Conservation (phyloP, 1,139 yeast species). For the Pichia sp. region DNA sequence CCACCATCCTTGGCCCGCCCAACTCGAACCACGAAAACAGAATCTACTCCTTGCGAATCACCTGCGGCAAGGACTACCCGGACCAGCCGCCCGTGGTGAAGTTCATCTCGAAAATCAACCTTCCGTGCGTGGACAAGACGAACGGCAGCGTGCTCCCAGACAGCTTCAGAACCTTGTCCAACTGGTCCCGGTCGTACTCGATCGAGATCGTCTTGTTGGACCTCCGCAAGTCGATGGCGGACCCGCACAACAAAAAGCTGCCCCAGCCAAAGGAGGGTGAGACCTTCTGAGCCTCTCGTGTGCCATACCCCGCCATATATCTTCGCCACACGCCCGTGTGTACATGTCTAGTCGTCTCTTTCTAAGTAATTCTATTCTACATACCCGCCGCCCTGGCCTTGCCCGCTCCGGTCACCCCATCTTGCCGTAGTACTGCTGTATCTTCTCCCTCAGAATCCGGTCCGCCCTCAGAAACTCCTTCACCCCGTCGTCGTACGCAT, state of each 20-base stretch:
- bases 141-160: conserved; percentile 62
- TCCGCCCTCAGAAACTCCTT: conserved; percentile 31
- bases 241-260: conserved; percentile 74
- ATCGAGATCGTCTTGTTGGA: conserved; percentile 91
- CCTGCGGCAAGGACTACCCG: conserved; percentile 84
- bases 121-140: conserved; percentile 75
- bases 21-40: conserved; percentile 91
- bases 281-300: conserved; percentile 35
- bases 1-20: conserved; percentile 95
- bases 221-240: conserved; percentile 84
- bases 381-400: too few species aligned
- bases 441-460: conserved; percentile 25
- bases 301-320: too few species aligned
- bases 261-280: conserved; percentile 90
- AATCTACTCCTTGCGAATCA: conserved; percentile 76
- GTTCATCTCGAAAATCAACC: conserved; percentile 77
- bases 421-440: conserved; percentile 28
- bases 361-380: neutral
- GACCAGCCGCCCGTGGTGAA: conserved; percentile 79
- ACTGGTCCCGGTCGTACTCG: conserved; percentile 85
- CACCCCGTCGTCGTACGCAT: conserved; percentile 13
- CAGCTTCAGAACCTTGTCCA: conserved; percentile 64
- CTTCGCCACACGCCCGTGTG: neutral
- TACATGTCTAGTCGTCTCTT: neutral
- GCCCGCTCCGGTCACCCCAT: neutral